Evolutionary conservation across 1,139 yeast species (phyloP), one percentile per base, ranked within the genome.

Genomic region (Arxiozyma telluris): DNA sequence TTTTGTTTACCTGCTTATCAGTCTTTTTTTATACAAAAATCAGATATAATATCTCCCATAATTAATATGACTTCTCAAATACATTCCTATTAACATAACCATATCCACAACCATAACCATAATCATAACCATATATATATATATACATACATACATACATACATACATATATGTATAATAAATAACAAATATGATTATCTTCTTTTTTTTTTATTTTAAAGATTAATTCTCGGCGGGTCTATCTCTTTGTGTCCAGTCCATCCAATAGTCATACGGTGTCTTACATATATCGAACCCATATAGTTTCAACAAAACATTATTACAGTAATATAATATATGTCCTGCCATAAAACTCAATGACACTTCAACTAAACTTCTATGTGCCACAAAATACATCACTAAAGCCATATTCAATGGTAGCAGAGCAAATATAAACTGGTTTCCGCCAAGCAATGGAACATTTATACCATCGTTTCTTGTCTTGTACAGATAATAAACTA

Each of bases 311-410:
- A 65, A 50, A 17, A 63, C 56, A 47, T 63, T 65, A 47, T 64
- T 69, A 50, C 62, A 17, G 55, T 64, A 66, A 51, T 56, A 66
- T 20, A 64, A 47, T 3, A 61, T 30, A 51, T 66, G 70, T 1
- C 65, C 70, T 23, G 71, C 69, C 20, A 65, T n/a, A 49, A 66
- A 59, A 38, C 58, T 60, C 59, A 65, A 57, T 15, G 61, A 53
- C 11, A 64, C 58, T 38, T 65, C 64, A 27, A 59, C 51, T 47
- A 59, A 50, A 41, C 56, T 49, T 42, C 55, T 56, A 17, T 58
- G 54, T 34, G 57, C 57, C 9, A 57, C 59, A 47, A 61, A 57
- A 44, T 57, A 58, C 58, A 59, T 53, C 23, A 58, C 53, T 8
- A 55, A 52, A 50, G 61, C 59, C 61, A 58, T 57, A 51, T 60